These are phyloP conservation scores for Astrocystis sublimbata DNA, from an alignment of 495 filamentous ascomycete genomes.

Conservation along the genomic window DNA sequence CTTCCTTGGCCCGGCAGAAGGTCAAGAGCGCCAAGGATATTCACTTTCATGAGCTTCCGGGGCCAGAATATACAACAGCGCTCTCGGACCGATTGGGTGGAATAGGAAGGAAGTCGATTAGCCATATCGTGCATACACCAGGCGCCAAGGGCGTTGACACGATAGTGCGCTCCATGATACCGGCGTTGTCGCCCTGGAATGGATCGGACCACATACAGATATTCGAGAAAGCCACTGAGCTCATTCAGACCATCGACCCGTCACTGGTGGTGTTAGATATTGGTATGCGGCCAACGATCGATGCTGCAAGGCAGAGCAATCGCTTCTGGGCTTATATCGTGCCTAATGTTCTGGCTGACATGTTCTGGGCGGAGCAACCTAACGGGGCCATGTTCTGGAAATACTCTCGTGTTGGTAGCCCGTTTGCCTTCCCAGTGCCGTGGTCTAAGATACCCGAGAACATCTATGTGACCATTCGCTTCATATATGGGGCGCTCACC, in stretches of 20 bases:
- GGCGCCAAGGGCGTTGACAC: slow-evolving; percentile 2
- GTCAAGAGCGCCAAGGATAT: slow-evolving; percentile 13
- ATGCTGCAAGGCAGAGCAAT: slow-evolving; percentile 39
- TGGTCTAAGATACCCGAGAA: slow-evolving; percentile 45
- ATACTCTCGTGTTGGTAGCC: slow-evolving; percentile 20
- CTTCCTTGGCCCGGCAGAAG: slow-evolving; percentile 4
- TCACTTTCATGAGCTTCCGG: slow-evolving; percentile 25
- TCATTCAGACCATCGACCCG: slow-evolving; percentile 40
- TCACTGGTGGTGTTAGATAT: slow-evolving; percentile 47
- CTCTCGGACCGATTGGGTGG: slow-evolving; percentile 1
- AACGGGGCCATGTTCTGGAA: slow-evolving; percentile 33
- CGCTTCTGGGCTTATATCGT: slow-evolving; percentile 36
- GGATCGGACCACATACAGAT: slow-evolving; percentile 8
- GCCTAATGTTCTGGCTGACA: slow-evolving; percentile 42
- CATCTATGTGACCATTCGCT: slow-evolving; percentile 34
- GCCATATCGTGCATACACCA: slow-evolving; percentile 2
- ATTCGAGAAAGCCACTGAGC: slow-evolving; percentile 8
- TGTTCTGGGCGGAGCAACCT: slow-evolving; percentile 43
- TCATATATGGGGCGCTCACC: slow-evolving; percentile 7
- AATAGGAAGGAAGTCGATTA: background rate
- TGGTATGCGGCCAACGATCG: slow-evolving; percentile 47
- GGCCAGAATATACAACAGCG: slow-evolving; percentile 4
- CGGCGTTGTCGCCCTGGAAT: slow-evolving; percentile 16
- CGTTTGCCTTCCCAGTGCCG: slow-evolving; percentile 4
- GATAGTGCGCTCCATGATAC: background rate